Percentiles rank a stretch among this genome's conserved stretches.
Evolutionary conservation across 176 grass and related monocot genomes (phyloP).

Genomic region (Aegilops umbellulata): DNA sequence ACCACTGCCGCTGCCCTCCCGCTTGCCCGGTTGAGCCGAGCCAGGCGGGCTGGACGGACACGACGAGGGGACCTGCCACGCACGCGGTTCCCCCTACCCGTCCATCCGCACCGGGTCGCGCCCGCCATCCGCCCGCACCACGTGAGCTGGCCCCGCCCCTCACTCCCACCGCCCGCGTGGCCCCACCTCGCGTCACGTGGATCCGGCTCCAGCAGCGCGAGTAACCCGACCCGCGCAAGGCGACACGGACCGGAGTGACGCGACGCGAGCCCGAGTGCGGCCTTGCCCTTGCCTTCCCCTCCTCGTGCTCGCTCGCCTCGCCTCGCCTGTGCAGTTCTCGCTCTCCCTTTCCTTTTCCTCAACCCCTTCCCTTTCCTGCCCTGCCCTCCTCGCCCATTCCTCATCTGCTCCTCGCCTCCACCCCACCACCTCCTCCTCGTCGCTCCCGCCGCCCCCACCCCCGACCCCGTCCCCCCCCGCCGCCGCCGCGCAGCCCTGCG

Average conservation of each 20-base stretch:
- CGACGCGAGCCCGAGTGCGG: not conserved
- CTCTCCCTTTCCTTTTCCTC: not conserved
- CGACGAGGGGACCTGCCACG: not conserved
- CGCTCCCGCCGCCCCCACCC: not conserved
- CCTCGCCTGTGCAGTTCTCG: not conserved
- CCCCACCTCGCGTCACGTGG: not conserved
- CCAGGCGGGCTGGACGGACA: not conserved
- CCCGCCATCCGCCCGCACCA: not conserved
- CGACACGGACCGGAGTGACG: not conserved
- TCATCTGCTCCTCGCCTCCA: not conserved
- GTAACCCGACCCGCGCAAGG: not conserved
- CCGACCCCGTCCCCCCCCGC: not conserved
- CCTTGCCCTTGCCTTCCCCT: not conserved
- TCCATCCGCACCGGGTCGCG: not conserved
- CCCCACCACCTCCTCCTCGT: not conserved
- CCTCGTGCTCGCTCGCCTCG: not conserved
- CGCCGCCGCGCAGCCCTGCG: not conserved
- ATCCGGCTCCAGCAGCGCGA: not conserved
- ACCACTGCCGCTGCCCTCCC: not conserved
- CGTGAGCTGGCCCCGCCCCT: not conserved
- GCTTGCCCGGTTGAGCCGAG: not conserved
- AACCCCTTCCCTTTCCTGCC: not conserved
- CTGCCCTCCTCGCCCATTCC: not conserved
- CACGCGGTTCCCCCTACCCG: not conserved
- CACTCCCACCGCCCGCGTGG: not conserved